Evolutionary conservation across 805 yeast species (phyloP), one percentile per base, ranked within the genome.

Genomic region (Myxozyma melibiosi): DNA sequence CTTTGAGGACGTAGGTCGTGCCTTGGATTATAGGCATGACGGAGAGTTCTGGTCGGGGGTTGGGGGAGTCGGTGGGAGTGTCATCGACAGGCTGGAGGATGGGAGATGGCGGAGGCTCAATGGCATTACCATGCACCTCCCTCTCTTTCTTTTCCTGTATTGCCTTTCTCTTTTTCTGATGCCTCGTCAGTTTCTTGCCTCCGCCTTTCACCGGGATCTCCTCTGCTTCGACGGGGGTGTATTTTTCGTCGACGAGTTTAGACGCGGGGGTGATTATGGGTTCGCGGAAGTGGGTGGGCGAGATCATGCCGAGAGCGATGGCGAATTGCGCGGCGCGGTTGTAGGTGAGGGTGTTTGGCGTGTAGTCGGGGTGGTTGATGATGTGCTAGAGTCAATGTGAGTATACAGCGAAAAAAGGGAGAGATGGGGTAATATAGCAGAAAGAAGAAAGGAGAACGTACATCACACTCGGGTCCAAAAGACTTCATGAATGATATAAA

Each of bases 311-410:
- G 22, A 74, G 65, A 18, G 55, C 61, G 5, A 43, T 22, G 42
- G 68, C 70, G 48, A 71, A 55, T 22, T 51, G 64, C 0, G 86
- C 83, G 3, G 87, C 77, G 0, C 84, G 78, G 30, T 74, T 77
- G 69, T 83, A 84, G 4, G 82, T 77, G 14, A 90, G 69, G 0
- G 81, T 74, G 67, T 91, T 80, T 18, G 88, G 82, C 11, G 85
- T 76, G 49, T 86, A 75, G 14, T 73, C 70, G 3, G 84, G 77
- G 71, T 92, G 97, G n/a, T 94, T 84, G 4, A 92, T 76, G 49
- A 84, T 75, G 70, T 90, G 96, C 62, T 58, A 6, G 4, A 20
- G 28, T n/a, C 16, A 18, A 37, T 45, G 18, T 16, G 31, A 18
- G 4, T 3, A 40, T n/a, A 5, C n/a, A 3, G 24, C 14, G 30